Conservation (phyloP, 768 basidiomycete species). For the Suillus sp. region DNA sequence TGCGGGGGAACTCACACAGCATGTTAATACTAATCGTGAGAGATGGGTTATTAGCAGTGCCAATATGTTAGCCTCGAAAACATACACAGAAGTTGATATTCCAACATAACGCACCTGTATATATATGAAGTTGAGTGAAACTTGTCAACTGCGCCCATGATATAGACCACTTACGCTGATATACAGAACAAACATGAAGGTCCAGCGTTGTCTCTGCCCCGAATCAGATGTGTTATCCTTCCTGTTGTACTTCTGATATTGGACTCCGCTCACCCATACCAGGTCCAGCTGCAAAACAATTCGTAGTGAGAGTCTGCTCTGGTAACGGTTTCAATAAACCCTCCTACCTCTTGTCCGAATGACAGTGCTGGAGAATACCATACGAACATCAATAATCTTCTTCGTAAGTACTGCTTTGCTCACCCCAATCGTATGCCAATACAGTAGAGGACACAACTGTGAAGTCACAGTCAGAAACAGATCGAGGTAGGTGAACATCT, state of each 20-base stretch:
- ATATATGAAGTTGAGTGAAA: neutral
- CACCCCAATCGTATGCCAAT: slow-evolving; percentile 1
- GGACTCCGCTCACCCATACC: neutral
- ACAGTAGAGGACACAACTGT: neutral
- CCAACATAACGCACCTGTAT: neutral
- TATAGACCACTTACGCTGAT: neutral
- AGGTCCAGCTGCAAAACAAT: neutral
- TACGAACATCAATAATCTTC: neutral
- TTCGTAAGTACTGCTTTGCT: neutral
- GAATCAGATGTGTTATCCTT: neutral
- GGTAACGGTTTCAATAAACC: neutral
- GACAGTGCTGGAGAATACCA: neutral
- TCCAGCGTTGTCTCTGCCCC: neutral
- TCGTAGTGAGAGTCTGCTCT: neutral
- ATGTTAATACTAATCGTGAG: neutral
- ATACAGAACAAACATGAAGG: neutral
- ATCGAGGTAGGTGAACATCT: neutral
- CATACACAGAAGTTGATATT: neutral
- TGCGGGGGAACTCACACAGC: neutral
- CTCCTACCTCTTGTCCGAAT: neutral
- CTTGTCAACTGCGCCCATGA: neutral
- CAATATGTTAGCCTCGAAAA: neutral
- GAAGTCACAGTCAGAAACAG: neutral
- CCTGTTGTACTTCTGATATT: neutral
- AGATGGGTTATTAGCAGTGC: neutral